phyloP scores from a whole-genome alignment of 2,329 filamentous ascomycete species.

The Colletotrichum sp. region DNA sequence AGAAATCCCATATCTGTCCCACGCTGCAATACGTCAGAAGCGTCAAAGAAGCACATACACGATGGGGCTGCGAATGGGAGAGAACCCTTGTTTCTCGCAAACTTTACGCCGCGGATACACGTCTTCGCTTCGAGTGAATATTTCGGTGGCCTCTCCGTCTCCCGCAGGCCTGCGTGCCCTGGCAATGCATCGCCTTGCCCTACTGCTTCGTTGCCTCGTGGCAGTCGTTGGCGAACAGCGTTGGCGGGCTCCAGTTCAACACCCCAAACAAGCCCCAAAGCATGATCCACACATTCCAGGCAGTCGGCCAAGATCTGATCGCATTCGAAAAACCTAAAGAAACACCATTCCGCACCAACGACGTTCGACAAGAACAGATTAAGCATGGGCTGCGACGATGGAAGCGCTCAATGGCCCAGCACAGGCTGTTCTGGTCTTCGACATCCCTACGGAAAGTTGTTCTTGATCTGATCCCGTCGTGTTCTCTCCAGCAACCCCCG shows the following conservation, averaged over 20 bases:
- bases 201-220: background rate
- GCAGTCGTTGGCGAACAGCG: background rate
- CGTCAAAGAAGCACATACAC: background rate
- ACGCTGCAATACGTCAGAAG: conserved; percentile 10
- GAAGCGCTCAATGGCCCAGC: background rate
- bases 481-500: background rate
- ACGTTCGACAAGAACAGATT: background rate
- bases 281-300: conserved; percentile 20
- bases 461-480: background rate
- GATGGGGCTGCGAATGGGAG: background rate
- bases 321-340: conserved; percentile 7
- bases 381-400: background rate
- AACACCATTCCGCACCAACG: background rate
- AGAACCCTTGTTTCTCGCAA: background rate
- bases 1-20: background rate
- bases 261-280: conserved; percentile 13
- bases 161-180: background rate
- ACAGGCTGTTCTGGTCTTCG: background rate
- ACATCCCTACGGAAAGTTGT: background rate
- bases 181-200: background rate
- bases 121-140: background rate
- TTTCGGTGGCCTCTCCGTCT: background rate
- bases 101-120: background rate
- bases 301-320: conserved; percentile 19
- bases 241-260: background rate